Evolutionary conservation across 2,329 filamentous ascomycete species (phyloP).

Genomic region (Talaromyces islandicus): DNA sequence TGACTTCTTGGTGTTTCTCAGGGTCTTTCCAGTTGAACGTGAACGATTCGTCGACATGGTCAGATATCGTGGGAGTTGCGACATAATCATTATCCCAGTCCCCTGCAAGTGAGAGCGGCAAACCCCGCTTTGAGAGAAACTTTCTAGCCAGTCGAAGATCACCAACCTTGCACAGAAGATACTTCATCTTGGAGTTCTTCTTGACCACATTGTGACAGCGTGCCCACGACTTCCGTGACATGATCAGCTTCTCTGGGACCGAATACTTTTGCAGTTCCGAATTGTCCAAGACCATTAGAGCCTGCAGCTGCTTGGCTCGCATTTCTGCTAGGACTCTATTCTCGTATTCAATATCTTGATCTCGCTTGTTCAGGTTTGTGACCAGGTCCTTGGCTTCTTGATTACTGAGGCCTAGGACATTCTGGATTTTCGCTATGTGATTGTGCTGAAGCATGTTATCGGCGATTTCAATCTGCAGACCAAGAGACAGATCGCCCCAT

Average conservation of each 20-base stretch:
- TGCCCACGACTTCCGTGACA: slow-evolving; percentile 21
- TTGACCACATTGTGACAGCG: slow-evolving; percentile 13
- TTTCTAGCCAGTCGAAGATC: slow-evolving; percentile 26
- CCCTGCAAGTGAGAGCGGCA: slow-evolving; percentile 25
- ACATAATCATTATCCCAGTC: slow-evolving; percentile 26
- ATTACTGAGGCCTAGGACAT: slow-evolving; percentile 20
- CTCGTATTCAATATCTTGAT: slow-evolving; percentile 24
- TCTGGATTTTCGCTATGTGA: slow-evolving; percentile 16
- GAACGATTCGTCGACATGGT: neutral
- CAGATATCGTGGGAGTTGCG: neutral
- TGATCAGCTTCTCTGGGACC: slow-evolving; percentile 20
- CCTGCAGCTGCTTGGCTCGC: slow-evolving; percentile 27
- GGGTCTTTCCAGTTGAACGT: slow-evolving; percentile 3
- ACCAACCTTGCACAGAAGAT: slow-evolving; percentile 22
- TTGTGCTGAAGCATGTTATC: slow-evolving; percentile 23
- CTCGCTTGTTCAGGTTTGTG: slow-evolving; percentile 14
- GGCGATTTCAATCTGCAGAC: slow-evolving; percentile 30
- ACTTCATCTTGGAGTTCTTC: slow-evolving; percentile 14
- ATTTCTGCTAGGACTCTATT: slow-evolving; percentile 24
- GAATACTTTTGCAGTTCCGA: slow-evolving; percentile 17
- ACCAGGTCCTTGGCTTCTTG: slow-evolving; percentile 18
- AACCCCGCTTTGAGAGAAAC: slow-evolving; percentile 23
- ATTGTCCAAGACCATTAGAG: slow-evolving; percentile 28
- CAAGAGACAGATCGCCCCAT: slow-evolving; percentile 28
- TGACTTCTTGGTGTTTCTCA: neutral